A percentile compares a stretch with the other conserved stretches of the same genome.
phyloP scores from a whole-genome alignment of 2,329 filamentous ascomycete genomes.

The Thyridium curvatum region DNA sequence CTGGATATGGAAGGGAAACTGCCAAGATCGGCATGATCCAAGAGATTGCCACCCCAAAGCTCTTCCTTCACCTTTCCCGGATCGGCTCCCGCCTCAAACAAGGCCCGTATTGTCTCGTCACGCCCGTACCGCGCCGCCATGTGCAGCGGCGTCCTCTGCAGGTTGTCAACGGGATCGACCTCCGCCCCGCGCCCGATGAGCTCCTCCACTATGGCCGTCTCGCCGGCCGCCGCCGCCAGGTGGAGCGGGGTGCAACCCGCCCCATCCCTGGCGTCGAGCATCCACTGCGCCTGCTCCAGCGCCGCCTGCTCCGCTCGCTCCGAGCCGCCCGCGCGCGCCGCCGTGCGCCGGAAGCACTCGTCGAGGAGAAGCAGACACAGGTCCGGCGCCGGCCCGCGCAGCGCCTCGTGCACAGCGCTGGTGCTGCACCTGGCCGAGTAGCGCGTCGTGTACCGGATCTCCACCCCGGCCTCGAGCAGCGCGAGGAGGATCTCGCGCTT shows the following conservation, averaged over 20 bases:
- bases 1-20: not conserved
- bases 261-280: constrained; percentile 7
- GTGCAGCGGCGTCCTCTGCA: constrained; percentile 8
- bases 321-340: not conserved
- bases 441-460: constrained; percentile 6
- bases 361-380: constrained; percentile 6
- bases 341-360: constrained; percentile 1
- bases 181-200: constrained; percentile 8
- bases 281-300: not conserved
- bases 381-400: constrained; percentile 7
- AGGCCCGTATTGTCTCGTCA: not conserved
- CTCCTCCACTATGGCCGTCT: constrained; percentile 1
- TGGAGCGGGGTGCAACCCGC: constrained; percentile 12
- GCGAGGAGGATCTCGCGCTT: constrained; percentile 8
- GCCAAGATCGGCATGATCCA: constrained; percentile 2
- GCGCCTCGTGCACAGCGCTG: constrained; percentile 10
- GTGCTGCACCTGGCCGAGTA: not conserved
- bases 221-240: constrained; percentile 8
- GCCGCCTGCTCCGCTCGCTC: not conserved
- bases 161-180: constrained; percentile 6
- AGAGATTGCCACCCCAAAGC: not conserved
- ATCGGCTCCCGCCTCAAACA: constrained; percentile 27
- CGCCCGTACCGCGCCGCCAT: constrained; percentile 5
- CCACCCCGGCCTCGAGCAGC: constrained; percentile 12
- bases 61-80: constrained; percentile 27